Percentiles rank a stretch among this genome's conserved stretches.
Conservation (phyloP, 352 stramenopile genomes). For the Albugo candida region DNA sequence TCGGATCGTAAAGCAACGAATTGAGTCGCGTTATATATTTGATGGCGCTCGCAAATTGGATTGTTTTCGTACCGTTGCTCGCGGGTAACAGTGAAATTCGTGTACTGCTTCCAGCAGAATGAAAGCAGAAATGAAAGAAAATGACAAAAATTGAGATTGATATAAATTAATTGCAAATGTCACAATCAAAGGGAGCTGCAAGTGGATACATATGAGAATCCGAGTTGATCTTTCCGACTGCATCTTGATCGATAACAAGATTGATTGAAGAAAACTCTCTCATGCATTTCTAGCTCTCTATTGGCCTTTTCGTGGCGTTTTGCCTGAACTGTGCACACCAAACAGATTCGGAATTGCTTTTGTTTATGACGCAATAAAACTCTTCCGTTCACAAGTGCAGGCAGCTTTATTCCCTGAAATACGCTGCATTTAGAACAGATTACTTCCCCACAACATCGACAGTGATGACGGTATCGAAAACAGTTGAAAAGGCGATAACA, state of each 20-base stretch:
- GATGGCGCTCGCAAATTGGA: constrained; percentile 30
- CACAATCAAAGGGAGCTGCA: background rate
- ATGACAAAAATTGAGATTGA: background rate
- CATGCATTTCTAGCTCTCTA: too few species aligned
- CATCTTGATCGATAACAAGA: background rate
- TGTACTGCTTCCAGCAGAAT: background rate
- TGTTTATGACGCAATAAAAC: constrained; percentile 72
- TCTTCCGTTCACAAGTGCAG: constrained; percentile 64
- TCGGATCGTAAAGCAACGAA: constrained; percentile 42
- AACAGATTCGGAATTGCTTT: background rate
- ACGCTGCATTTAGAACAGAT: constrained; percentile 78
- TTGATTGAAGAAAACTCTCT: background rate
- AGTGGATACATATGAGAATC: background rate
- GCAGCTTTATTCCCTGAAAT: constrained; percentile 61
- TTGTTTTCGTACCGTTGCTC: constrained; percentile 1
- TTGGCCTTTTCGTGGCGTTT: background rate
- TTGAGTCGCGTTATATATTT: constrained; percentile 57
- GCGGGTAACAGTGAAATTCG: constrained; percentile 5
- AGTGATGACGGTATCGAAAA: constrained; percentile 71
- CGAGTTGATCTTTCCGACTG: background rate
- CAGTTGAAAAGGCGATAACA: constrained; percentile 52
- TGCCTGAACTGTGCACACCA: background rate
- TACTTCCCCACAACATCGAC: constrained; percentile 72
- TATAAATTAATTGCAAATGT: background rate
- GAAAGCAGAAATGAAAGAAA: background rate